phyloP scores from a whole-genome alignment of 768 basidiomycete species.

The Psilocybe tampanensis region DNA sequence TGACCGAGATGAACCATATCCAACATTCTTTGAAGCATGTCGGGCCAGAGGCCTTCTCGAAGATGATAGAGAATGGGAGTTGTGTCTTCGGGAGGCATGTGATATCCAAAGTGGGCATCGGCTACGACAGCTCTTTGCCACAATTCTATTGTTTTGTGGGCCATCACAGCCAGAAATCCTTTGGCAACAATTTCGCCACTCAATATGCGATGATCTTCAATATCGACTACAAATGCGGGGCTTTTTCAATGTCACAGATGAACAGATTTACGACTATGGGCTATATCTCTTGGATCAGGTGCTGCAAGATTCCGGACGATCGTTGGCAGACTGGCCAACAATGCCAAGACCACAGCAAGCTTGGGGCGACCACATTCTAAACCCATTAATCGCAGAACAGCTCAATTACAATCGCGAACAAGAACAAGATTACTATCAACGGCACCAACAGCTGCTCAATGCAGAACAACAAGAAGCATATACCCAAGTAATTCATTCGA shows the following conservation, averaged over 20 bases:
- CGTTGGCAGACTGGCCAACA: conserved; percentile 24
- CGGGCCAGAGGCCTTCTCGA: conserved; percentile 42
- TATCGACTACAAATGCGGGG: conserved; percentile 19
- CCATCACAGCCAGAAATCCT: conserved; percentile 34
- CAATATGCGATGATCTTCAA: conserved; percentile 45
- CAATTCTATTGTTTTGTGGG: conserved; percentile 32
- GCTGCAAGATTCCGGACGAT: conserved; percentile 23
- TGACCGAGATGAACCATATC: conserved; percentile 16
- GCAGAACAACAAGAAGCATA: conserved; percentile 27
- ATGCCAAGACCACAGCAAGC: conserved; percentile 34
- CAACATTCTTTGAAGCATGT: conserved; percentile 43
- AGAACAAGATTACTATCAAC: conserved; percentile 1
- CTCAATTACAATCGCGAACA: conserved; percentile 25
- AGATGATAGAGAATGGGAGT: conserved; percentile 49
- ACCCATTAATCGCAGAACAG: conserved; percentile 36
- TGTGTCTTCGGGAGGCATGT: conserved; percentile 36
- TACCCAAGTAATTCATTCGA: neutral
- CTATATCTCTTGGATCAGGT: conserved; percentile 31
- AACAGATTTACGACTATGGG: conserved; percentile 43
- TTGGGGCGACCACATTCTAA: conserved; percentile 26
- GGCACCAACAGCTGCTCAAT: conserved; percentile 20
- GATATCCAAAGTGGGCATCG: conserved; percentile 37
- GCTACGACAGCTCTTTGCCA: conserved; percentile 40
- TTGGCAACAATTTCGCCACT: conserved; percentile 35
- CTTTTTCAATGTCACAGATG: conserved; percentile 25